Evolutionary conservation across 176 grass and related monocot genomes (phyloP).

Genomic region (Hsuehochloa calcarea): DNA sequence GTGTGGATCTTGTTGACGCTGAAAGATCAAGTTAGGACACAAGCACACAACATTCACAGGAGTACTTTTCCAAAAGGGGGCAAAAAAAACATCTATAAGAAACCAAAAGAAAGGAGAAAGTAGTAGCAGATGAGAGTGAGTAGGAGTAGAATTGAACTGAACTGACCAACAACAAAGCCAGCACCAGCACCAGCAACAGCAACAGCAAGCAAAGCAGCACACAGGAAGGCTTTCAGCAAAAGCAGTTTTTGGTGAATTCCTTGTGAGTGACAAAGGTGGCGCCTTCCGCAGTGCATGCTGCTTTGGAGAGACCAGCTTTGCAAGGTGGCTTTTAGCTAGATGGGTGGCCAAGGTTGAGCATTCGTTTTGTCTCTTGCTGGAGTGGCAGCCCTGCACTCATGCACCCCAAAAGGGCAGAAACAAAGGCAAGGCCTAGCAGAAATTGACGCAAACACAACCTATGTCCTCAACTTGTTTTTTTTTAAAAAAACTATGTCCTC

Average conservation of each 20-base stretch:
- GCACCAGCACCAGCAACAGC: neutral
- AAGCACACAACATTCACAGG: neutral
- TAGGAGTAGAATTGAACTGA: neutral
- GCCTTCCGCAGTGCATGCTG: neutral
- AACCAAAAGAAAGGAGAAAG: neutral
- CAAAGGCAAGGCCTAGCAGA: conserved; percentile 5
- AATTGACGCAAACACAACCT: neutral
- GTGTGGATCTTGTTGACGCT: neutral
- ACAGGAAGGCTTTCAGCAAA: conserved; percentile 13
- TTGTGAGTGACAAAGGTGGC: conserved; percentile 24
- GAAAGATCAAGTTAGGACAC: neutral
- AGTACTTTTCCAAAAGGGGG: neutral
- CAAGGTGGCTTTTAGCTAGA: neutral
- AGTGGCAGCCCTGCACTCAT: conserved; percentile 18
- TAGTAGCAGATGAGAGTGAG: neutral
- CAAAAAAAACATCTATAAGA: neutral
- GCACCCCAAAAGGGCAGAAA: conserved; percentile 30
- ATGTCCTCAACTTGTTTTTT: neutral
- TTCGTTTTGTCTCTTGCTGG: conserved; percentile 32
- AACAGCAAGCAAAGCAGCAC: neutral
- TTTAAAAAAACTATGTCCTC: too few relatives aligned
- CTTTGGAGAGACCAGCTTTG: conserved; percentile 29
- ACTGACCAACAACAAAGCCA: neutral
- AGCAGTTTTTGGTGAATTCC: conserved; percentile 21
- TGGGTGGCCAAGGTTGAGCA: neutral